Percentiles rank a stretch among this genome's conserved stretches.
These are phyloP conservation scores for Nannochloropsis gaditana DNA, from an alignment of 108 stramenopile genomes.

Conservation along the genomic window DNA sequence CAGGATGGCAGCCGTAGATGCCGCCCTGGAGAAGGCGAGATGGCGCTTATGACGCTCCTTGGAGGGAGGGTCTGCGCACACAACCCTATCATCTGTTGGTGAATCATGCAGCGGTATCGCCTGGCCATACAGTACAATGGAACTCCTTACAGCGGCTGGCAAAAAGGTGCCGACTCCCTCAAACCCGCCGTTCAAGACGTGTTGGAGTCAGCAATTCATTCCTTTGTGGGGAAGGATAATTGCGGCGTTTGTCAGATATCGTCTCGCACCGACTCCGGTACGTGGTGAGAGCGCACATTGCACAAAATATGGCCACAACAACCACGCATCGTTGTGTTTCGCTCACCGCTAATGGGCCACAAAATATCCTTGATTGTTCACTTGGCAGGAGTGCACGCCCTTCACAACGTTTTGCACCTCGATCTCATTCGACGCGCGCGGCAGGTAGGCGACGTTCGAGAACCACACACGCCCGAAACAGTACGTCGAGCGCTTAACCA, in stretches of 20 bases:
- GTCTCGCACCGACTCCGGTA: not conserved
- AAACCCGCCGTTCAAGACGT: constrained; percentile 6
- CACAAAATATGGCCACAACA: too few species aligned
- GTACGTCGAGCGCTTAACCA: not conserved
- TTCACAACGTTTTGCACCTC: not conserved
- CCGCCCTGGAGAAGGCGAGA: too few species aligned
- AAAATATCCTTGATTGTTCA: too few species aligned
- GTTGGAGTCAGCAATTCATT: not conserved
- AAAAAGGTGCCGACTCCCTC: not conserved
- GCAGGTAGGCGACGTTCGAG: constrained; percentile 1
- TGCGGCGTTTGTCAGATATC: not conserved
- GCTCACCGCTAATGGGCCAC: too few species aligned
- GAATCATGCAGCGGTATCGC: not conserved
- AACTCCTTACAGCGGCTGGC: constrained; percentile 3
- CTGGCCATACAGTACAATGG: not conserved
- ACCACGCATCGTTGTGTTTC: too few species aligned
- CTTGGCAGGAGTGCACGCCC: not conserved
- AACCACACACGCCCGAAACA: not conserved
- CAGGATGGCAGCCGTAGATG: too few species aligned
- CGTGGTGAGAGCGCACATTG: not conserved
- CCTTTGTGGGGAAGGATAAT: not conserved
- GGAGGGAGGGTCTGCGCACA: not conserved
- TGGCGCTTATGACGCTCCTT: too few species aligned
- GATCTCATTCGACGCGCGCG: not conserved
- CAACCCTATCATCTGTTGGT: not conserved